phyloP scores from a whole-genome alignment of 768 basidiomycete genomes.

The Lentinula boryana region DNA sequence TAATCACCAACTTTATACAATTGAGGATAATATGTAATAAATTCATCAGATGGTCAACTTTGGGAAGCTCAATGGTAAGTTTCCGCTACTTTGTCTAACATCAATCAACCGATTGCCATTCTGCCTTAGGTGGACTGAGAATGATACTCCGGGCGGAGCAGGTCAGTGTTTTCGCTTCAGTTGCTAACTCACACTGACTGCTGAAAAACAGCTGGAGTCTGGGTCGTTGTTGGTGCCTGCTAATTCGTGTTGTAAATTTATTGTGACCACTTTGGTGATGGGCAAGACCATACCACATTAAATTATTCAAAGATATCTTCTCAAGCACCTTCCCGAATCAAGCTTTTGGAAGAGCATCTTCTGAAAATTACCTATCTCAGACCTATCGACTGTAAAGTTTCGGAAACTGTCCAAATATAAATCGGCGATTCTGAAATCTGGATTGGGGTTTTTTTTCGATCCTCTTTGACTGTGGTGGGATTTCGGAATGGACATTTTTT shows the following conservation, averaged over 20 bases:
- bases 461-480: too few species aligned
- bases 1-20: slow-evolving; percentile 1
- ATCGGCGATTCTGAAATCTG: too few species aligned
- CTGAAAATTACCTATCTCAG: too few species aligned
- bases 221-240: not conserved
- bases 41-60: slow-evolving; percentile 35
- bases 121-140: slow-evolving; percentile 44
- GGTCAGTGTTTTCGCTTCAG: not conserved
- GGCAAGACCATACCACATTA: too few species aligned
- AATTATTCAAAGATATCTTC: too few species aligned
- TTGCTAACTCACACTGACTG: not conserved
- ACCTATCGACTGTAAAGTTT: too few species aligned
- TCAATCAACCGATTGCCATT: not conserved
- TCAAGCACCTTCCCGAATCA: too few species aligned
- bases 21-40: not conserved
- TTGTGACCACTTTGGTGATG: too few species aligned
- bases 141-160: slow-evolving; percentile 40
- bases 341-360: too few species aligned
- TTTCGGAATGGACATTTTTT: too few species aligned
- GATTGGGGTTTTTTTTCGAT: too few species aligned
- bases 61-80: slow-evolving; percentile 53
- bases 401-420: too few species aligned
- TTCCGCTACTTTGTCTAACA: not conserved
- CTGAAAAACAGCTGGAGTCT: not conserved
- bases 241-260: not conserved